These are phyloP conservation scores for Gossypium armourianum DNA, from an alignment of 441 rosid species.

Conservation along the genomic window DNA sequence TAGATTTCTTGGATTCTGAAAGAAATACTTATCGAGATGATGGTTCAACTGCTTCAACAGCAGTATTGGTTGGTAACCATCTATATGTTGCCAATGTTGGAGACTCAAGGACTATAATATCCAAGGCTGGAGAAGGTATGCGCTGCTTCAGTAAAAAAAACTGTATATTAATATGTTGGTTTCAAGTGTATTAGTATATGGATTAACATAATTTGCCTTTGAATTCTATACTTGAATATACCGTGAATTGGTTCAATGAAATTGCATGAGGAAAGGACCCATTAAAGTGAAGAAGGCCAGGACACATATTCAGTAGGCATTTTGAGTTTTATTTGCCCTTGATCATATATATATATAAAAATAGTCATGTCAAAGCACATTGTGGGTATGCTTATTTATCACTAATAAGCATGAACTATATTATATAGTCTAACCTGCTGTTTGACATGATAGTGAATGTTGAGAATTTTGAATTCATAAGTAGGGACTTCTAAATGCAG, in stretches of 20 bases:
- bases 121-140: constrained; percentile 80
- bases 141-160: neutral
- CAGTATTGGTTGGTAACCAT: constrained; percentile 76
- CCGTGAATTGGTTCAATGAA: neutral
- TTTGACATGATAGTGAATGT: neutral
- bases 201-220: neutral
- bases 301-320: neutral
- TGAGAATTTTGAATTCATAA: neutral
- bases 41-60: constrained; percentile 97
- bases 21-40: constrained; percentile 74
- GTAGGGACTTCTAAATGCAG: constrained; percentile 5
- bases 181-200: neutral
- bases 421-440: neutral
- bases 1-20: constrained; percentile 66
- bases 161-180: neutral
- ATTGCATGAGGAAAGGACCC: neutral
- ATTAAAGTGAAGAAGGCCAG: neutral
- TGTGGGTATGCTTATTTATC: neutral
- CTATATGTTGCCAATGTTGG: constrained; percentile 96
- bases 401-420: neutral
- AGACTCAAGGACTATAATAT: constrained; percentile 83
- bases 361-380: neutral
- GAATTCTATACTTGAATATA: neutral
- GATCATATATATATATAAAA: neutral
- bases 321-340: neutral